Percentiles rank a stretch among this genome's conserved stretches.
These are phyloP conservation scores for Oemleria cerasiformis DNA, from an alignment of 306 rosid species.

Conservation along the genomic window DNA sequence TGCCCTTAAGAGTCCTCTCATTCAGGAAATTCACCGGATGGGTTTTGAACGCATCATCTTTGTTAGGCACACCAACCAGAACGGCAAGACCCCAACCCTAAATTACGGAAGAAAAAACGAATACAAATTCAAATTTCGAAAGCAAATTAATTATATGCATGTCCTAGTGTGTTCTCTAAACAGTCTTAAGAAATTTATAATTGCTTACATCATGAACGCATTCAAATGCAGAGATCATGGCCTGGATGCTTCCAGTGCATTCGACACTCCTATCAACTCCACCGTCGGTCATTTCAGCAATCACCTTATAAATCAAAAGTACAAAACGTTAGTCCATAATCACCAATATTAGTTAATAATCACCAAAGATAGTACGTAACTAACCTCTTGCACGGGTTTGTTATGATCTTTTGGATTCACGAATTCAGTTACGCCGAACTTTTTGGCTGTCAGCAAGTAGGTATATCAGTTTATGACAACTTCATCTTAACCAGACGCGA, in stretches of 20 bases:
- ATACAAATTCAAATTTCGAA: not conserved
- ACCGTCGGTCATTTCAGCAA: slow-evolving; percentile 80
- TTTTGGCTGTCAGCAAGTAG: slow-evolving; percentile 57
- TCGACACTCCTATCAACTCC: slow-evolving; percentile 91
- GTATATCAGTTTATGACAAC: slow-evolving; percentile 1
- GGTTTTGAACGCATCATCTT: slow-evolving; percentile 81
- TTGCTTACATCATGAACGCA: slow-evolving; percentile 76
- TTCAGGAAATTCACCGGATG: slow-evolving; percentile 66
- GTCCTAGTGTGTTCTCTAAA: not conserved
- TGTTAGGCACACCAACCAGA: slow-evolving; percentile 84
- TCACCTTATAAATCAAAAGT: slow-evolving; percentile 44
- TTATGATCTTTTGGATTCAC: slow-evolving; percentile 84
- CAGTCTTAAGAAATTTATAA: not conserved
- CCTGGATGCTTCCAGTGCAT: slow-evolving; percentile 85
- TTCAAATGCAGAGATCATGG: slow-evolving; percentile 91
- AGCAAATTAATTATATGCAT: not conserved
- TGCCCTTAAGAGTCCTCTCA: slow-evolving; percentile 89
- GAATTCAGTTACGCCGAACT: slow-evolving; percentile 77
- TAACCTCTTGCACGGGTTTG: slow-evolving; percentile 80
- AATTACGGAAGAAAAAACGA: not conserved
- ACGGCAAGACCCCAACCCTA: slow-evolving; percentile 98
- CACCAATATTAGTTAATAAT: not conserved
- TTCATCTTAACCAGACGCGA: not conserved
- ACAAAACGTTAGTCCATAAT: not conserved
- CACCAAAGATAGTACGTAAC: not conserved